Base-by-base conservation (phyloP, 2,329 filamentous ascomycete genomes). In the Phialophora chinensis region DNA sequence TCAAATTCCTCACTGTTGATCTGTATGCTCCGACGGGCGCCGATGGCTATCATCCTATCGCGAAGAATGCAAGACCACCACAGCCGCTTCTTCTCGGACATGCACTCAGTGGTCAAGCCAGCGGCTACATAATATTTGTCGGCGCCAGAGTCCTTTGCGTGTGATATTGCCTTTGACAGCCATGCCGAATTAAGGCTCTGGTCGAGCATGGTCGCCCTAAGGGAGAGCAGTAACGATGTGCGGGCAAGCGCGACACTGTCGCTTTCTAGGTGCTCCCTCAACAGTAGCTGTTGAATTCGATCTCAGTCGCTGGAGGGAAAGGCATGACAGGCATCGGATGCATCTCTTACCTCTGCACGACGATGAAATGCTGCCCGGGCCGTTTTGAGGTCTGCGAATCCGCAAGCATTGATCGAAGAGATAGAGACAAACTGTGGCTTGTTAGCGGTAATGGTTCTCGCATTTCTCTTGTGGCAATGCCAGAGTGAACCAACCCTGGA, bases 31-130 rank as follows among this genome's bases (percentile, higher is more conserved):
- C 52, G 25, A 35, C 53, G 53, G 33, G 33, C 53, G 25, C 53
- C 53, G 33, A 56, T 29, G 53, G 53, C 53, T 56, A 56, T 56
- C 53, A 56, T 56, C 12, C 53, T 29, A 31, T 56, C 53, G 53
- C 53, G 53, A 35, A 56, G 53, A 56, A 31, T 56, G 33, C 20
- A 56, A 35, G 27, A 56, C 53, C 53, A 56, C 53, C 53, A 56
- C 27, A 56, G 53, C 14, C 53, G 53, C 33, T 56, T 56, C 53
- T 56, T 29, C 17, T 56, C 25, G 27, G 20, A n/a, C 33, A 56
- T 56, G 27, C 27, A 4, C 35, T 56, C 53, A 20, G 33, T 33
- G 17, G 27, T 31, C 33, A 35, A 56, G 27, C 53, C 20, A 35
- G 53, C 33, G 20, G 29, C 20, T 31, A 11, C 17, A 31, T 56